Base-by-base conservation (phyloP, 306 rosid genomes). In the Citrullus mucosospermus region DNA sequence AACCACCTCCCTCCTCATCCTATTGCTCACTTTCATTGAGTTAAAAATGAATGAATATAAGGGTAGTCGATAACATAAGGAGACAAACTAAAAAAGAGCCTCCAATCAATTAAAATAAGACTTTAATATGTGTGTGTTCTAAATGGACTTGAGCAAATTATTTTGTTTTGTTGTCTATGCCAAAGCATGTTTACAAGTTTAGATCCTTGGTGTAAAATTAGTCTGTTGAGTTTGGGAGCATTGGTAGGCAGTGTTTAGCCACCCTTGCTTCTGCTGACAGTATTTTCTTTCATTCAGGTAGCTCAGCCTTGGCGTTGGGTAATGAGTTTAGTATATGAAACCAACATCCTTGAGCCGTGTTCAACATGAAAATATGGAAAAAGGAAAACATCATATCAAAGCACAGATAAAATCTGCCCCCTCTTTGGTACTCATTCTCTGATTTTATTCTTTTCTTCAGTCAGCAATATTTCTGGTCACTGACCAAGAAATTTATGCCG, bases 361-460 rank as follows among this genome's bases (percentile, higher is more conserved):
- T 70, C 57, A 70, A 70, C 51, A 46, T 46, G 76, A 22, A 38
- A 44, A 70, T 46, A 70, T 14, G 55, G 57, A 46, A 70, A 70
- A 70, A 70, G 57, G 57, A 46, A 63, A 70, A 70, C 76, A 70
- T 70, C 76, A 44, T 22, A 8, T 70, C 57, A 70, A 41, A 55
- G 76, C 76, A 22, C 38, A 2, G 56, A 46, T 8, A 25, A 70
- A 70, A 44, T 44, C 25, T 70, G 76, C 57, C 76, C 57, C 76
- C 76, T 44, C 57, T 70, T 70, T 46, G 76, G 57, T 70, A 70
- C 76, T 70, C 76, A 70, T 44, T 70, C 76, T 70, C 76, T 70
- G 76, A 44, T 50, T 70, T 46, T 70, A 6, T 50, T 70, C 76
- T 46, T 44, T 70, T 70, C 76, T 70, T 70, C 39, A 13, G 76